A percentile compares a stretch with the other conserved stretches of the same genome.
These are phyloP conservation scores for Mycosphaerelloides madeirae DNA, from an alignment of 2,329 filamentous ascomycete species.

Conservation along the genomic window DNA sequence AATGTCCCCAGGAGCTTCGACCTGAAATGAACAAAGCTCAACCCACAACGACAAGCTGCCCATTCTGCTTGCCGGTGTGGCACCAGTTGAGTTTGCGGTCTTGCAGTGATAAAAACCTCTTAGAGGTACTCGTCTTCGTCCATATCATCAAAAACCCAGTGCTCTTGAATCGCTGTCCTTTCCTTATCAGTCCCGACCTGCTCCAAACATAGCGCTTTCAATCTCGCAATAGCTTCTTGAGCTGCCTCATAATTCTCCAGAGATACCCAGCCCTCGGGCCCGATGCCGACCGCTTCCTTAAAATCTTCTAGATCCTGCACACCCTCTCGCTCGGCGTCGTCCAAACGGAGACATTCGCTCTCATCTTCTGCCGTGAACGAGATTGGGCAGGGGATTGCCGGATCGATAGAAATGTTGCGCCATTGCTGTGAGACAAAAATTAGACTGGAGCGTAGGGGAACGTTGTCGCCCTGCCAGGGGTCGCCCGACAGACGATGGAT, in stretches of 20 bases:
- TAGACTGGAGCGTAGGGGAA: conserved; percentile 20
- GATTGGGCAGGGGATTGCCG: conserved; percentile 14
- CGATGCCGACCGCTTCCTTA: conserved; percentile 12
- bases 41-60: too few relatives aligned
- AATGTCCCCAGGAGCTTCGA: too few relatives aligned
- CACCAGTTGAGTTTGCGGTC: too few relatives aligned
- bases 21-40: too few relatives aligned
- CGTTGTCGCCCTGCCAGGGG: conserved; percentile 26
- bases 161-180: conserved; percentile 11
- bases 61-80: too few relatives aligned
- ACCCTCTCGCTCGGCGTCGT: conserved; percentile 16
- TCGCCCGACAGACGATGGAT: conserved; percentile 15
- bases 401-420: conserved; percentile 1
- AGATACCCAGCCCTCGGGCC: conserved; percentile 22
- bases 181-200: conserved; percentile 19
- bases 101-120: too few relatives aligned
- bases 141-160: conserved; percentile 29
- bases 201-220: conserved; percentile 24
- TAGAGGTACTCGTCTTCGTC: conserved; percentile 33
- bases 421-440: conserved; percentile 19
- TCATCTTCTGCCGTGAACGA: conserved; percentile 13
- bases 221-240: conserved; percentile 16
- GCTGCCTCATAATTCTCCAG: conserved; percentile 17
- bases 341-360: conserved; percentile 25
- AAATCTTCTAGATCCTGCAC: conserved; percentile 23